Base-by-base conservation (phyloP, 805 yeast species). In the Myxozyma udenii region DNA sequence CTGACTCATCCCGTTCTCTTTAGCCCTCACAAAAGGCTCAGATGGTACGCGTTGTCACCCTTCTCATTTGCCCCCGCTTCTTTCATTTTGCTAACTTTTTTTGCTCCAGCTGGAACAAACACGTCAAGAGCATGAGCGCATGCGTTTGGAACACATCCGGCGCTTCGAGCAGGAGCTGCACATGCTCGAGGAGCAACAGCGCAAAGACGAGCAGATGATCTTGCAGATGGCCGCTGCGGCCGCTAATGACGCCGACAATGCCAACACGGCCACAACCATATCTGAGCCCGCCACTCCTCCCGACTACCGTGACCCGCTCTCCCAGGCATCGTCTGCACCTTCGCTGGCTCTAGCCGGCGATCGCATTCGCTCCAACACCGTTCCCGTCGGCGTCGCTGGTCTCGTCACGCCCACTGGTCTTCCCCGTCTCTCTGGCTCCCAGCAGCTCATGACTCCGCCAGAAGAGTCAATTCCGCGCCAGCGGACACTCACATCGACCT, bases 81-180 rank as follows among this genome's bases (percentile, higher is more conserved):
- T 33, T 12, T 19, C 33, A 9, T 11, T 22, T 42, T 49, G 25
- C 46, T 41, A 53, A 43, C 26, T 12, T 9, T 5, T 7, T 37
- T 18, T 40, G n/a, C 22, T 44, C 1, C 23, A 57, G 61, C 42
- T 57, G 11, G 63, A 61, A 41, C 62, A 59, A 23, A 57, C 51
- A 22, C 64, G 64, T n/a, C 62, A 61, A 23, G 64, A 61, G 54
- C 63, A 58, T 48, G 60, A 51, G 22, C 44, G 42, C 26, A 32
- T 45, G 46, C 62, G 64, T 16, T 49, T 46, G 11, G 61, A 61
- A 35, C 62, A 58, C 48, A 55, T 60, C 42, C 51, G 61, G 9
- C 57, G 63, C 9, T 59, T 60, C 44, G 63, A 60, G 50, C 61
- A 60, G 42, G 63, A 60, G 45, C 60, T 60, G 62, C 63, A 57